Evolutionary conservation across 73 alveolate species (phyloP).

Genomic region (Paramecium sonneborni): DNA sequence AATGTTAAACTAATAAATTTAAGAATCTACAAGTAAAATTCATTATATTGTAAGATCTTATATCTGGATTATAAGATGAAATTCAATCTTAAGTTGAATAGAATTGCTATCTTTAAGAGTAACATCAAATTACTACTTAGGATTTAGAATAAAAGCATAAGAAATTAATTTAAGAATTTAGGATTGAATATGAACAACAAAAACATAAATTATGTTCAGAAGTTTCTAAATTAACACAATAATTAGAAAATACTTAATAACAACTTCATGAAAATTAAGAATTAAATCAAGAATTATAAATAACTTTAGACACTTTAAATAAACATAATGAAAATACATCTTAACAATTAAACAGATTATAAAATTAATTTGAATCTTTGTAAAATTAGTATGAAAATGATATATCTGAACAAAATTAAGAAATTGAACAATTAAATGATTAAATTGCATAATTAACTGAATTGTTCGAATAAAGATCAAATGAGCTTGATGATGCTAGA

Average conservation of each 20-base stretch:
- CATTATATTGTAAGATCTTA: neutral
- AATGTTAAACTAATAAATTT: neutral
- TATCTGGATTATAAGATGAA: neutral
- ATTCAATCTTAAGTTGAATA: neutral
- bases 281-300: neutral
- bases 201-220: neutral
- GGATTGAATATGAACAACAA: neutral
- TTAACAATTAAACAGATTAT: neutral
- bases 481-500: neutral
- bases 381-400: slow-evolving; percentile 18
- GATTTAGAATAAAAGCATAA: neutral
- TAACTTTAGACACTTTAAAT: neutral
- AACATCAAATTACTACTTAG: neutral
- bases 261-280: neutral
- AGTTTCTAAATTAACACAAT: neutral
- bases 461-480: neutral
- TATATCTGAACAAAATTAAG: slow-evolving; percentile 11
- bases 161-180: neutral
- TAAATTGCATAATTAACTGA: neutral
- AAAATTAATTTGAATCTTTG: neutral
- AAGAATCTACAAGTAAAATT: neutral
- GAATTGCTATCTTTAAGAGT: neutral
- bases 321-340: neutral
- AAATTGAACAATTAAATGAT: neutral
- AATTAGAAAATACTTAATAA: neutral